A percentile compares a stretch with the other conserved stretches of the same genome.
phyloP scores from a whole-genome alignment of 1,139 yeast genomes.

The Debaryomyces sp. region DNA sequence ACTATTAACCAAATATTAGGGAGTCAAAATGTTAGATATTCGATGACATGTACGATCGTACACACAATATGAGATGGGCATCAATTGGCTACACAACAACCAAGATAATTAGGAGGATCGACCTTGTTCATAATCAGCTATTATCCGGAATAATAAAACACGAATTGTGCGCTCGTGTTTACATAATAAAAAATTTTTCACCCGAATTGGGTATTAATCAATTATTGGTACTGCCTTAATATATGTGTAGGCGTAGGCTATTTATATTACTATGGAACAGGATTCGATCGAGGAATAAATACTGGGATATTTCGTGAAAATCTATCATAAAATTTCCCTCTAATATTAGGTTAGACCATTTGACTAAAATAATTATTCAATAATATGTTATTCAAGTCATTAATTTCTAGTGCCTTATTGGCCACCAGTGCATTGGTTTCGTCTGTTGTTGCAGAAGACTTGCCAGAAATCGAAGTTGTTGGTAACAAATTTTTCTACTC shows the following conservation, averaged over 20 bases:
- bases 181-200: constrained; percentile 9
- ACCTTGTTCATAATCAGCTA: constrained; percentile 5
- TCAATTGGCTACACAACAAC: neutral
- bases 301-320: neutral
- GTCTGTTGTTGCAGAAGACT: constrained; percentile 19
- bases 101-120: neutral
- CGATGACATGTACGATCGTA: neutral
- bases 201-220: constrained; percentile 9
- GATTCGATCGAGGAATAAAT: constrained; percentile 1
- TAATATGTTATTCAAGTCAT: constrained; percentile 43
- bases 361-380: neutral
- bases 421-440: constrained; percentile 21
- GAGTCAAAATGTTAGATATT: neutral
- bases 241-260: constrained; percentile 1
- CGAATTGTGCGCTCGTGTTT: constrained; percentile 8
- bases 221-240: neutral
- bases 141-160: constrained; percentile 5
- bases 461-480: constrained; percentile 44
- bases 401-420: constrained; percentile 33
- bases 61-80: neutral
- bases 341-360: neutral
- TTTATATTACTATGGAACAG: neutral
- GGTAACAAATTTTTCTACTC: constrained; percentile 50
- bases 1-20: neutral
- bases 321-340: neutral